Percentiles rank a stretch among this genome's conserved stretches.
Conservation (phyloP, 192 early-diverging fungal genomes). For the Podila minutissima region DNA sequence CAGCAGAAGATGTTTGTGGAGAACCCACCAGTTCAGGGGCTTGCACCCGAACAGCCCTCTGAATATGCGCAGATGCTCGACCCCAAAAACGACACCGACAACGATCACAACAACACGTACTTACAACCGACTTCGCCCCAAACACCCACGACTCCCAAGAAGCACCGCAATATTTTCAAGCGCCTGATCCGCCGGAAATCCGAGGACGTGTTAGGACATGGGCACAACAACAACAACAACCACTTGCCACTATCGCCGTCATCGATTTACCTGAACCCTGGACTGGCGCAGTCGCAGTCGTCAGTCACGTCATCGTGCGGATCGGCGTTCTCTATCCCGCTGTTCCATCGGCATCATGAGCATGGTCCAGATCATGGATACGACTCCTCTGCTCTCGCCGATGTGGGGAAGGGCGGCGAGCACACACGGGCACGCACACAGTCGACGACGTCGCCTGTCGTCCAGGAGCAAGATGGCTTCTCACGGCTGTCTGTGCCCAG, state of each 20-base stretch:
- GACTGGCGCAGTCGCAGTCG: constrained; percentile 5
- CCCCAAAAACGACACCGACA: neutral
- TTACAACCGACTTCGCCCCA: constrained; percentile 7
- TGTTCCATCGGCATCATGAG: constrained; percentile 16
- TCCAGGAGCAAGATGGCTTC: neutral
- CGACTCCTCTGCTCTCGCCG: neutral
- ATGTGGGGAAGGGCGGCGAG: neutral
- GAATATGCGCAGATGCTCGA: neutral
- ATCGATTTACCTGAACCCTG: constrained; percentile 15
- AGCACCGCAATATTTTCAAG: constrained; percentile 23
- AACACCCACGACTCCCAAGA: neutral
- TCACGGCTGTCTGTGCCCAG: neutral
- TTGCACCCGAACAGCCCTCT: neutral
- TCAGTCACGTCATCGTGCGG: constrained; percentile 5
- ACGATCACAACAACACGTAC: neutral
- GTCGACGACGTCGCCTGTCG: neutral
- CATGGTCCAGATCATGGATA: neutral
- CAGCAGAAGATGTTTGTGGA: neutral
- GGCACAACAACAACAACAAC: neutral
- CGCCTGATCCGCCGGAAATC: constrained; percentile 32
- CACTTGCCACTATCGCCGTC: neutral
- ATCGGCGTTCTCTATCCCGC: neutral
- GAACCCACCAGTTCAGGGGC: no score
- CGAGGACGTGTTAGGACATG: neutral
- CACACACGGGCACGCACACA: neutral